A percentile compares a stretch with the other conserved stretches of the same genome.
Conservation (phyloP, 2,329 filamentous ascomycete genomes). For the Alternaria consortialis region DNA sequence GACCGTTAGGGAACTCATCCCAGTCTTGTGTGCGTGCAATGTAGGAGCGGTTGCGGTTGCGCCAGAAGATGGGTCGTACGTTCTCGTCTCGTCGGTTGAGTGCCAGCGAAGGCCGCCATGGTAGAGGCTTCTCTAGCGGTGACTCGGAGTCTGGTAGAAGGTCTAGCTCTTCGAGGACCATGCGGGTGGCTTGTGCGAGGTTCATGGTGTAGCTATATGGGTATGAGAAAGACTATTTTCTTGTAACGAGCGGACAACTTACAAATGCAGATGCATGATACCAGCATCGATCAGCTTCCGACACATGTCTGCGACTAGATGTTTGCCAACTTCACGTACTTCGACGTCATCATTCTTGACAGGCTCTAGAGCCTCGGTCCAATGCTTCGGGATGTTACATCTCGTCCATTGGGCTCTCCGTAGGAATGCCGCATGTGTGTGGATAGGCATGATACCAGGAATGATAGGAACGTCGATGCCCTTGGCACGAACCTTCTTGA, state of each 20-base stretch:
- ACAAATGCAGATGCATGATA: slow-evolving; percentile 90
- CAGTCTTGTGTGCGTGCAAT: slow-evolving; percentile 95
- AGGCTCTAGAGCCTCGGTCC: slow-evolving; percentile 84
- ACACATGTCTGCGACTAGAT: slow-evolving; percentile 88
- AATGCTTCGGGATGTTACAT: slow-evolving; percentile 80
- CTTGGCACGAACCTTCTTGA: slow-evolving; percentile 81
- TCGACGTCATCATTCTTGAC: slow-evolving; percentile 97
- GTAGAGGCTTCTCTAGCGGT: slow-evolving; percentile 86
- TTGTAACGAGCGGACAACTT: slow-evolving; percentile 35
- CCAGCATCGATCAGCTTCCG: slow-evolving; percentile 82
- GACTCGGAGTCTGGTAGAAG: slow-evolving; percentile 80
- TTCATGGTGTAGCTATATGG: slow-evolving; percentile 89
- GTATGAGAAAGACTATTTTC: slow-evolving; percentile 17
- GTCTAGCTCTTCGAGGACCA: slow-evolving; percentile 89
- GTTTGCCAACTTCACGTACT: slow-evolving; percentile 88
- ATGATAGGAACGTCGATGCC: slow-evolving; percentile 87
- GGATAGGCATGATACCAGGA: slow-evolving; percentile 91
- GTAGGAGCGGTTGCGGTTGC: slow-evolving; percentile 95
- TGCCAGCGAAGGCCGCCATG: slow-evolving; percentile 94
- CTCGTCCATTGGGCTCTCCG: slow-evolving; percentile 91
- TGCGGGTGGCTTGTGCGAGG: slow-evolving; percentile 88
- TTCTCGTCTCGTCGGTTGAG: slow-evolving; percentile 91
- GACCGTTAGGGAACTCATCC: slow-evolving; percentile 98
- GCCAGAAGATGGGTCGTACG: slow-evolving; percentile 98
- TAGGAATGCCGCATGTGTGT: slow-evolving; percentile 92